A percentile compares a stretch with the other conserved stretches of the same genome.
These are phyloP conservation scores for Metarhizium anisopliae DNA, from an alignment of 2,329 filamentous ascomycete species.

Conservation along the genomic window DNA sequence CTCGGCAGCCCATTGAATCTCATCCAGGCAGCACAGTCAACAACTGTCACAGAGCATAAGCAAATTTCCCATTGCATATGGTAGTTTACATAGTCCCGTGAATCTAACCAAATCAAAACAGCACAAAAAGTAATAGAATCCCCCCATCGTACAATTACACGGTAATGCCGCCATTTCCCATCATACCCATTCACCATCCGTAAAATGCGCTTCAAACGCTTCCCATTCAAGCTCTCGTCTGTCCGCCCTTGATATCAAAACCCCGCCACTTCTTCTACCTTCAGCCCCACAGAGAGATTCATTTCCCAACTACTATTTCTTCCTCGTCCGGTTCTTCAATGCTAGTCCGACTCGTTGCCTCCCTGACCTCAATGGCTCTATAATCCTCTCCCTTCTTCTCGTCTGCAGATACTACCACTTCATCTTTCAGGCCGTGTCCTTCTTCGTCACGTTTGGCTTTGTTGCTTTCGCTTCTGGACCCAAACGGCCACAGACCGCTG, in stretches of 20 bases:
- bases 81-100: conserved; percentile 5
- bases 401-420: conserved; percentile 3
- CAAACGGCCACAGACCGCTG: conserved; percentile 50
- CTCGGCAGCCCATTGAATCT: not conserved
- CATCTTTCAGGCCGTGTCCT: conserved; percentile 17
- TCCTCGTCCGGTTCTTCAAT: conserved; percentile 52
- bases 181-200: not conserved
- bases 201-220: not conserved
- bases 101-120: not conserved
- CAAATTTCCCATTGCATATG: conserved; percentile 3
- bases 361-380: conserved; percentile 40
- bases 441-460: conserved; percentile 19
- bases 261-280: conserved; percentile 3
- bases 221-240: not conserved
- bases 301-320: conserved; percentile 29
- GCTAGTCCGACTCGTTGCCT: conserved; percentile 46
- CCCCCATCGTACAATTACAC: not conserved
- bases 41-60: not conserved
- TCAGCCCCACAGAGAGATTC: conserved; percentile 4
- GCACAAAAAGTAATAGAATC: not conserved
- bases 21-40: not conserved
- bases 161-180: not conserved
- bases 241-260: not conserved
- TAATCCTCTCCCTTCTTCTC: conserved; percentile 21
- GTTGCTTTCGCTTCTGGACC: conserved; percentile 26